Evolutionary conservation across 176 grass and related monocot species (phyloP), one percentile per base, ranked within the genome.

Genomic region (Typha latifolia): DNA sequence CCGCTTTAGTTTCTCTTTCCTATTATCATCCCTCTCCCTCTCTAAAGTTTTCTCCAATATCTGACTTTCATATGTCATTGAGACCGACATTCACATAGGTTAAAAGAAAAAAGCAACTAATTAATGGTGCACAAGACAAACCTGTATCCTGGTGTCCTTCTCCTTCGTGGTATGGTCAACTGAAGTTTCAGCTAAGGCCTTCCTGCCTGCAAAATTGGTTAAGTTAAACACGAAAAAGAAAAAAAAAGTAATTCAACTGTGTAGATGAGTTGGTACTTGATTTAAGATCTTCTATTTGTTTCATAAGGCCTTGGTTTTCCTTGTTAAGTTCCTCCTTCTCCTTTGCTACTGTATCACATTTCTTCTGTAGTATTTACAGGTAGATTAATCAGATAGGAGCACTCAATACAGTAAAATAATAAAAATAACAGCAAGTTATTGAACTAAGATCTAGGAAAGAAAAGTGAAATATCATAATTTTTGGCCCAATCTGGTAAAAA

Each of bases 61-160:
- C 94, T 99, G 79, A 59, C 8, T 9, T 59, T 59, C 20, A 16
- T 55, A 16, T 57, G 15, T 57, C 53, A 19, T 59, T 21, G 16
- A 19, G 16, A 59, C 18, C 9, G 53, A 5, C n/a, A 59, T 19
- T 19, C 16, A 59, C 53, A 59, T 11, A 59, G n/a, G 9, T 43
- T 43, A 43, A 24, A 29, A 67, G 0, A 9, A 76, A 15, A 66
- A 74, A 16, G 32, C 5, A 0, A 32, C 59, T n/a, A 47, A 61
- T 4, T 59, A 26, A 16, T 14, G 12, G 29, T 27, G 21, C 51
- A 67, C 4, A 47, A 67, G 66, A 48, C 73, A 57, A 50, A 99
- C 94, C 89, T 99, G 94, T 78, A 99, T 87, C 75, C 94, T 99
- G 61, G 85, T 78, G 37, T 99, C 94, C 61, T 90, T 99, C 72